Conservation (phyloP, 108 stramenopile genomes). For the Aurantiochytrium sp. region DNA sequence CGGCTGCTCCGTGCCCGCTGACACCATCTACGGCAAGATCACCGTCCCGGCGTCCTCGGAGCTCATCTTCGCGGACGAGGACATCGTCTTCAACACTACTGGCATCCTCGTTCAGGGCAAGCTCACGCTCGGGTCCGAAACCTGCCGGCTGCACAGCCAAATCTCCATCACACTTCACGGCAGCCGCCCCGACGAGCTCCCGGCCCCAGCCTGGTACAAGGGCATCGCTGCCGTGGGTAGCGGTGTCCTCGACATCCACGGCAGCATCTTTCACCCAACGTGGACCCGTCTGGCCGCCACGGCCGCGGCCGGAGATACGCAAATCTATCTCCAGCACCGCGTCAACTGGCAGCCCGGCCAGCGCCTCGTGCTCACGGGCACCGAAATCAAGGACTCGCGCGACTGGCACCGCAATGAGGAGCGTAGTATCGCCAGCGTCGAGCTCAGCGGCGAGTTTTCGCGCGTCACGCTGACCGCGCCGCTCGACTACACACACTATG, state of each 20-base stretch:
- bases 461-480: slow-evolving; percentile 37
- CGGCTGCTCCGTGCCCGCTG: not conserved
- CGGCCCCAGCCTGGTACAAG: not conserved
- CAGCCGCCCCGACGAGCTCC: not conserved
- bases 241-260: slow-evolving; percentile 33
- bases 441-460: slow-evolving; percentile 33
- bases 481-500: slow-evolving; percentile 43
- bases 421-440: slow-evolving; percentile 29
- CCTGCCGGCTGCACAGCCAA: not conserved
- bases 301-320: slow-evolving; percentile 35
- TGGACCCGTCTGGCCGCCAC: slow-evolving; percentile 56
- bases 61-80: not conserved
- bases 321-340: slow-evolving; percentile 40
- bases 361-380: slow-evolving; percentile 48
- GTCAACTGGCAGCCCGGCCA: slow-evolving; percentile 56
- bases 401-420: slow-evolving; percentile 52
- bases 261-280: slow-evolving; percentile 46
- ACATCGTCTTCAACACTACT: not conserved
- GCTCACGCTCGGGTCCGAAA: not conserved
- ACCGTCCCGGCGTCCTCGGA: not conserved
- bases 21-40: not conserved
- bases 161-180: not conserved
- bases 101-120: not conserved
- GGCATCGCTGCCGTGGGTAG: not conserved
- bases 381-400: slow-evolving; percentile 42